A percentile compares a stretch with the other conserved stretches of the same genome.
These are phyloP conservation scores for Pseudogymnoascus sp. DNA, from an alignment of 2,329 filamentous ascomycete genomes.

Conservation along the genomic window DNA sequence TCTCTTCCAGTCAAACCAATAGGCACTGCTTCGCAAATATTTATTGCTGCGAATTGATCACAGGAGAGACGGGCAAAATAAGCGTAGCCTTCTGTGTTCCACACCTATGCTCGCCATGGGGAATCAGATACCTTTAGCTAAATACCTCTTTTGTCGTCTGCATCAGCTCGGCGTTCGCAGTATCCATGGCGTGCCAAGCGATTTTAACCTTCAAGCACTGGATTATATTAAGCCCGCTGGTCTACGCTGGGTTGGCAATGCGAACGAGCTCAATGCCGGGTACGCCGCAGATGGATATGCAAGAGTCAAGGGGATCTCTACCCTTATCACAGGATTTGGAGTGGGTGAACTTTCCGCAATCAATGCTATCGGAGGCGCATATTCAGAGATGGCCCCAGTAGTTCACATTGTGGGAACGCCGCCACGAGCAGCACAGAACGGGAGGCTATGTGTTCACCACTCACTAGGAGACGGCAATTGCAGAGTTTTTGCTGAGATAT, in stretches of 20 bases:
- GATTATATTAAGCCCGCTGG: conserved; percentile 20
- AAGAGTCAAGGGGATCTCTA: conserved; percentile 39
- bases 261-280: conserved; percentile 31
- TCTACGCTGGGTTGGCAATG: conserved; percentile 31
- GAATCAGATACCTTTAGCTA: conserved; percentile 19
- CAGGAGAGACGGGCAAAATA: background rate
- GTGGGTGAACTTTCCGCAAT: conserved; percentile 50
- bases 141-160: conserved; percentile 35
- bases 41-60: background rate
- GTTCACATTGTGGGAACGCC: conserved; percentile 53
- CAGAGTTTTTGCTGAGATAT: conserved; percentile 12
- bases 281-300: conserved; percentile 48
- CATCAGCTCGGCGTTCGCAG: conserved; percentile 37
- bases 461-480: conserved; percentile 43
- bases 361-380: conserved; percentile 53
- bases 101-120: background rate
- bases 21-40: background rate
- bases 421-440: conserved; percentile 24
- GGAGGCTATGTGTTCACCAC: conserved; percentile 40
- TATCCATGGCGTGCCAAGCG: conserved; percentile 41
- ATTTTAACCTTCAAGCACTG: conserved; percentile 14
- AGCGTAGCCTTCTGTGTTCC: background rate
- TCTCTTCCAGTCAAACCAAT: background rate
- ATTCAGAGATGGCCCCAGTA: conserved; percentile 47
- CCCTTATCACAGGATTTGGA: conserved; percentile 43